phyloP scores from a whole-genome alignment of 1,284 basidiomycete genomes.

The Singerocomus inundabilis region DNA sequence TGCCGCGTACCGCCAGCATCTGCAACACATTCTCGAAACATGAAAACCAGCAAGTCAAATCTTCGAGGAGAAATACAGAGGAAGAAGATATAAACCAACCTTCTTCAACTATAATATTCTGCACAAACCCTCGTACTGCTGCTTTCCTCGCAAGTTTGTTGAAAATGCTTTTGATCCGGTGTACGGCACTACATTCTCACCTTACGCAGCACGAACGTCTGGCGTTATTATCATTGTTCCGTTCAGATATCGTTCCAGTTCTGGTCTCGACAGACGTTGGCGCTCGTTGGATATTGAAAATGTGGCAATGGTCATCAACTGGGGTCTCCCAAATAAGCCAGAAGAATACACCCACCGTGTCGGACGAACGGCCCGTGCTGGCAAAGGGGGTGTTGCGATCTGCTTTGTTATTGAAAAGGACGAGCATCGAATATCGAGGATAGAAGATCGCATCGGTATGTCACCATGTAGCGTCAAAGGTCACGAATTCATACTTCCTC shows the following conservation, averaged over 20 bases:
- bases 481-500: neutral
- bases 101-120: slow-evolving; percentile 95
- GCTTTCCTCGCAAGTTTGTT: slow-evolving; percentile 86
- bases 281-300: slow-evolving; percentile 93
- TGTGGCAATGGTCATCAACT: slow-evolving; percentile 94
- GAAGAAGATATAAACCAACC: slow-evolving; percentile 55
- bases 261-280: slow-evolving; percentile 96
- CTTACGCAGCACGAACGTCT: slow-evolving; percentile 89
- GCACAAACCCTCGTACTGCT: slow-evolving; percentile 82
- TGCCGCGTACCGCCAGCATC: slow-evolving; percentile 59
- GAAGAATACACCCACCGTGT: slow-evolving; percentile 83
- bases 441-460: slow-evolving; percentile 87
- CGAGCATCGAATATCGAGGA: slow-evolving; percentile 78
- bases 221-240: slow-evolving; percentile 83
- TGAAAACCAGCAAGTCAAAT: slow-evolving; percentile 34
- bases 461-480: slow-evolving; percentile 14
- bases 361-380: slow-evolving; percentile 91
- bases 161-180: slow-evolving; percentile 78
- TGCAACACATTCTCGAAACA: slow-evolving; percentile 27
- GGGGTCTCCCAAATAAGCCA: slow-evolving; percentile 84
- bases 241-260: slow-evolving; percentile 85
- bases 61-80: slow-evolving; percentile 38
- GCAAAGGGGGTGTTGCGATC: slow-evolving; percentile 84
- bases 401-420: slow-evolving; percentile 96
- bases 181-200: slow-evolving; percentile 89